Conservation (phyloP, 192 early-diverging fungal species). For the Phlyctochytrium bullatum region DNA sequence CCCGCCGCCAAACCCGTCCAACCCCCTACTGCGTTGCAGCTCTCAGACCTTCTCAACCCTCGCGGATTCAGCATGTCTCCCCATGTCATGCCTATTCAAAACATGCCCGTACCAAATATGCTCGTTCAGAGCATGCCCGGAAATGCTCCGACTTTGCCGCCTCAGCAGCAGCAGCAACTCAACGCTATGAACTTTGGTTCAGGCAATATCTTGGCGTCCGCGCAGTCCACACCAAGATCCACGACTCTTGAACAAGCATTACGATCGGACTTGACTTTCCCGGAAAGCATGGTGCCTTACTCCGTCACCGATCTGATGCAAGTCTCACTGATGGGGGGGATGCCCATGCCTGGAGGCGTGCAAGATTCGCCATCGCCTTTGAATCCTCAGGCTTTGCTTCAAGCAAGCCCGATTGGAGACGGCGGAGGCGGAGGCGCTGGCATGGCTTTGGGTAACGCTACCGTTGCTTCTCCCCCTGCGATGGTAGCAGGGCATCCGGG, state of each 20-base stretch:
- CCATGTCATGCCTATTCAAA: too few relatives aligned
- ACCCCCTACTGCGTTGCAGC: too few relatives aligned
- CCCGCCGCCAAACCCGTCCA: too few relatives aligned
- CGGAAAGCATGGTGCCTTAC: neutral
- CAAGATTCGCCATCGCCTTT: too few relatives aligned
- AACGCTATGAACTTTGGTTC: neutral
- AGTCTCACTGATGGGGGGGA: neutral
- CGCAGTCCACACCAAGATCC: neutral
- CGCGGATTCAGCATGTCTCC: too few relatives aligned
- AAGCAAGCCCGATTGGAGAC: too few relatives aligned
- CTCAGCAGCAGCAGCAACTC: neutral
- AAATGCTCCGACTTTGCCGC: neutral
- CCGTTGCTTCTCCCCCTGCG: neutral
- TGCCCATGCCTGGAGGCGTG: too few relatives aligned
- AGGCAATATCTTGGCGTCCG: neutral
- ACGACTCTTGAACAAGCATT: neutral
- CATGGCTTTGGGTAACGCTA: neutral
- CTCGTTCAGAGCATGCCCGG: neutral
- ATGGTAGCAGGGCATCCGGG: too few relatives aligned
- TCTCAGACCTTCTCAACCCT: too few relatives aligned
- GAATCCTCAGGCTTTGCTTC: neutral
- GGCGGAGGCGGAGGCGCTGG: too few relatives aligned
- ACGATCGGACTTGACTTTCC: too few relatives aligned
- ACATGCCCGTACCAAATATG: too few relatives aligned
- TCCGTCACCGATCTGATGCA: conserved; percentile 1